phyloP scores from a whole-genome alignment of 2,329 filamentous ascomycete species.

The Penicillium sclerotiorum region DNA sequence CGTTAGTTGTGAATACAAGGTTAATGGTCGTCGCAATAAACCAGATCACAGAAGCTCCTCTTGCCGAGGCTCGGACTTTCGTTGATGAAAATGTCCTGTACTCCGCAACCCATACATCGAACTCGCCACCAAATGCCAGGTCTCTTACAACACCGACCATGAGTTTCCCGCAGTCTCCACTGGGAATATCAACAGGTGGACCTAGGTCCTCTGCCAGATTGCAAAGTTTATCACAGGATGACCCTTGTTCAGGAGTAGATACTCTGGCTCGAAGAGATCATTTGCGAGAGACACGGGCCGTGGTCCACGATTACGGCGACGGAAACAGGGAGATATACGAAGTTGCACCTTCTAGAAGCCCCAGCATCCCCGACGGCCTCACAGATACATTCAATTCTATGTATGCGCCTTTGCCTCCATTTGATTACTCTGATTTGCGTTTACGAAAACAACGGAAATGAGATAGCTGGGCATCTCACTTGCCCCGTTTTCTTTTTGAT shows the following conservation, averaged over 20 bases:
- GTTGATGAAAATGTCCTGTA: background rate
- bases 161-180: background rate
- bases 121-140: background rate
- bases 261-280: background rate
- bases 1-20: background rate
- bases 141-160: background rate
- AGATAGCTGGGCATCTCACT: no score
- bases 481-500: no score
- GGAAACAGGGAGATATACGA: constrained; percentile 6
- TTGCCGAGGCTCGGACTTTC: background rate
- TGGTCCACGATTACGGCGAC: constrained; percentile 6
- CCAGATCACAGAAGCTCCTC: constrained; percentile 1
- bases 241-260: background rate
- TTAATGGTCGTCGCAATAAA: background rate
- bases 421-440: constrained; percentile 5
- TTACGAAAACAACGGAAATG: constrained; percentile 1
- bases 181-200: background rate
- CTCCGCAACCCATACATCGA: background rate
- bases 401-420: constrained; percentile 5
- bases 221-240: background rate
- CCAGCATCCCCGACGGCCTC: background rate
- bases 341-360: background rate
- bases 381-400: background rate
- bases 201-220: constrained; percentile 1
- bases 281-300: background rate